A percentile compares a stretch with the other conserved stretches of the same genome.
Conservation (phyloP, 768 basidiomycete genomes). For the Naganishia randhawae region DNA sequence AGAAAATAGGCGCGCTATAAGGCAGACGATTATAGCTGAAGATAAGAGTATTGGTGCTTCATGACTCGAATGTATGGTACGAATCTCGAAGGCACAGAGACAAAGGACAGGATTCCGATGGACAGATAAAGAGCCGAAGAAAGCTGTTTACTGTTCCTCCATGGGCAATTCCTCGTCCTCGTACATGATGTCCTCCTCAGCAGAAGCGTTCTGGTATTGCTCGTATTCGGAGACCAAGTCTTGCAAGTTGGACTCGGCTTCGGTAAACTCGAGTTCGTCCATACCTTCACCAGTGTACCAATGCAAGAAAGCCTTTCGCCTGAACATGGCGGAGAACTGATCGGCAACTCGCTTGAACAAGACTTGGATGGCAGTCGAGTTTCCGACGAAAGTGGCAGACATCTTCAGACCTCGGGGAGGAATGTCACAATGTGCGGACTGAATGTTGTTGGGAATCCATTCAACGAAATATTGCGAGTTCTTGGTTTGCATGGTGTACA, state of each 20-base stretch:
- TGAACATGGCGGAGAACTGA: slow-evolving; percentile 97
- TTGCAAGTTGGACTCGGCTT: slow-evolving; percentile 99
- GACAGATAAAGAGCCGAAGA: neutral
- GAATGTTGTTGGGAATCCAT: slow-evolving; percentile 99
- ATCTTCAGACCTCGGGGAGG: slow-evolving; percentile 92
- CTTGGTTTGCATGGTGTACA: slow-evolving; percentile 90
- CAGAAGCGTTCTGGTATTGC: slow-evolving; percentile 50
- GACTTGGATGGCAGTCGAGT: slow-evolving; percentile 95
- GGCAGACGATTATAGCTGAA: neutral
- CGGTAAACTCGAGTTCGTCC: slow-evolving; percentile 80
- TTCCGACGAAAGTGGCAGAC: slow-evolving; percentile 96
- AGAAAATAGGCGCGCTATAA: neutral
- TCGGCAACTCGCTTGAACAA: slow-evolving; percentile 98
- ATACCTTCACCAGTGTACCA: slow-evolving; percentile 99
- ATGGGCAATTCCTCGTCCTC: slow-evolving; percentile 44
- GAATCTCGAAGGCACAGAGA: slow-evolving; percentile 3
- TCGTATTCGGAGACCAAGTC: slow-evolving; percentile 97
- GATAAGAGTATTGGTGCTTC: slow-evolving; percentile 3
- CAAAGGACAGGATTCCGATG: neutral
- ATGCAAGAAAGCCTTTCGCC: slow-evolving; percentile 71
- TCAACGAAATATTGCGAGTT: slow-evolving; percentile 98
- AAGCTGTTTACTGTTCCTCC: slow-evolving; percentile 35
- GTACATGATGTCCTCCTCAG: slow-evolving; percentile 44
- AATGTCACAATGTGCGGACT: slow-evolving; percentile 94
- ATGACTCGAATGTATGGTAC: neutral